These are phyloP conservation scores for Leishmania martiniquensis DNA, from an alignment of 208 protist species.

Conservation along the genomic window DNA sequence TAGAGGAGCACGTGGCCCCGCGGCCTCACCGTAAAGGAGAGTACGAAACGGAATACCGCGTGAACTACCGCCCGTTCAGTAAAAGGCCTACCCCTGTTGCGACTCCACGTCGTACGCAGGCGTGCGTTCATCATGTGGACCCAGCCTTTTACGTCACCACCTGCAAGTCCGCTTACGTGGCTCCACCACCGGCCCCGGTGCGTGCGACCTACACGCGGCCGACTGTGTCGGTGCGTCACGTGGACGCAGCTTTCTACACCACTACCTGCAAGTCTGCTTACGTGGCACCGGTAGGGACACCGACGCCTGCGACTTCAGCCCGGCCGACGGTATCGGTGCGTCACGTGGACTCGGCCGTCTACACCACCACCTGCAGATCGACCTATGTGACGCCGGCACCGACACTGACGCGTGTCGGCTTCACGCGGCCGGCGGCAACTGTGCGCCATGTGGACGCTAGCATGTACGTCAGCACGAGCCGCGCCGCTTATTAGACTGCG, in stretches of 20 bases:
- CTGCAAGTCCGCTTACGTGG: conserved; percentile 36
- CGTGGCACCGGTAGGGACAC: conserved; percentile 10
- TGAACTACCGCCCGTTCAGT: conserved; percentile 39
- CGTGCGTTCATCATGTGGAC: conserved; percentile 61
- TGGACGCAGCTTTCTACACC: conserved; percentile 62
- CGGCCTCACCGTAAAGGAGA: conserved; percentile 4
- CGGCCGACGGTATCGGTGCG: conserved; percentile 26
- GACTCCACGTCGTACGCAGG: conserved; percentile 19
- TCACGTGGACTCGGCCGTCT: conserved; percentile 56
- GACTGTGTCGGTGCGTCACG: conserved; percentile 36
- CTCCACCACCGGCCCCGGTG: conserved; percentile 10
- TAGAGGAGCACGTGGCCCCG: not conserved
- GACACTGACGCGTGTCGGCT: conserved; percentile 16
- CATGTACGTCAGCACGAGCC: conserved; percentile 63
- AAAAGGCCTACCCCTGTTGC: conserved; percentile 7
- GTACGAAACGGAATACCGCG: conserved; percentile 49
- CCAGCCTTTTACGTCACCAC: conserved; percentile 66
- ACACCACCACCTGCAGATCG: conserved; percentile 50
- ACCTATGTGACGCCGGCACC: conserved; percentile 32
- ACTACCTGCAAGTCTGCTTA: conserved; percentile 53
- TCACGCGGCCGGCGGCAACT: conserved; percentile 22
- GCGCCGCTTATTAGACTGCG: conserved; percentile 36
- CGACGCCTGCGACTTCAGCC: not conserved
- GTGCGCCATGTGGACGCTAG: conserved; percentile 58
- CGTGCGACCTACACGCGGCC: not conserved